phyloP scores from a whole-genome alignment of 345 rosid species.

The Aquilaria sinensis region DNA sequence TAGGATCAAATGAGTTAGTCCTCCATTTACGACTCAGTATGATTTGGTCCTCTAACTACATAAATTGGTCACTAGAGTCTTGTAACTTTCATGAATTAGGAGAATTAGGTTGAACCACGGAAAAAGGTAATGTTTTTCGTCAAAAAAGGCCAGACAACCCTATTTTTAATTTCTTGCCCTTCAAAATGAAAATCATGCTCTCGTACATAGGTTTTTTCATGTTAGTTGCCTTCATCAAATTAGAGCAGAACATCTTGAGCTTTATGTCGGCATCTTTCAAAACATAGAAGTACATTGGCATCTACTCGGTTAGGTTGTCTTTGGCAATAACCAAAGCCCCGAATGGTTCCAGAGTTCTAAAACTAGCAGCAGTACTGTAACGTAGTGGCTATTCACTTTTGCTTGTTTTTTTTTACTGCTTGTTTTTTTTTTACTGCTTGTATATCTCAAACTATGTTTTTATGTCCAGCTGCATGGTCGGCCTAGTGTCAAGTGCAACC shows the following conservation, averaged over 20 bases:
- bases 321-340: conserved; percentile 81
- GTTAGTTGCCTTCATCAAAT: conserved; percentile 71
- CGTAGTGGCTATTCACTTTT: conserved; percentile 38
- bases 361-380: conserved; percentile 48
- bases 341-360: no score
- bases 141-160: no score
- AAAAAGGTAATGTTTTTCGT: no score
- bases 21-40: no score
- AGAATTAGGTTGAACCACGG: no score
- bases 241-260: conserved; percentile 70
- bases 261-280: conserved; percentile 48
- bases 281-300: conserved; percentile 83
- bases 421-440: no score
- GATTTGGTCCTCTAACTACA: no score
- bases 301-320: conserved; percentile 48
- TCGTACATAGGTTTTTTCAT: conserved; percentile 52
- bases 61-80: no score
- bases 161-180: conserved; percentile 61
- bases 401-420: conserved; percentile 24
- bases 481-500: conserved; percentile 47
- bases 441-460: conserved; percentile 62
- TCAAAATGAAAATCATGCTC: conserved; percentile 52
- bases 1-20: no score
- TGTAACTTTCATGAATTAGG: no score
- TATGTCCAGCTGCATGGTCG: conserved; percentile 71